Base-by-base conservation (phyloP, 1,139 yeast species). In the Candida glucosophila region DNA sequence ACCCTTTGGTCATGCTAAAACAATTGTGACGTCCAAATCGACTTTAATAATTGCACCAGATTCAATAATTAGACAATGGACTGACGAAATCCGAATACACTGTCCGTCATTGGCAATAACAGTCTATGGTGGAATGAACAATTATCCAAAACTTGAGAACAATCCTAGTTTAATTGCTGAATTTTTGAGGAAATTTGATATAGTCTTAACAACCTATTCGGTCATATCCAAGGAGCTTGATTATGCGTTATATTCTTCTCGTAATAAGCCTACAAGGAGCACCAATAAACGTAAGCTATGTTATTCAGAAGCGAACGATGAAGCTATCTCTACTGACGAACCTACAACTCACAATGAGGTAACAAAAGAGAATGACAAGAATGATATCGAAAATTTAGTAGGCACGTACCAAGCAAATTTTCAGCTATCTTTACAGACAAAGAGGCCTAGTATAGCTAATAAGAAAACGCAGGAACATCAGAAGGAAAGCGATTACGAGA, bases 1-100 rank as follows among this genome's bases (percentile, higher is more conserved):
- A 20, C 42, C 57, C 3, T 49, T 47, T 25, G 55, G 55, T 2
- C 62, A 58, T 20, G 27, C 49, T 4, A 62, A 77, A 27, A 39
- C 57, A 1, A 67, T 85, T 2, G 48, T 52, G 5, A 70, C 66
- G 32, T 60, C 78, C 0, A 76, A 73, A 36, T 72, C 95, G 0
- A 83, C 95, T 0, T 55, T 90, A 23, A 77, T 90, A 14, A 73
- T 90, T 5, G 81, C 94, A 9, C 97, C 98, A 0, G 77, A 73
- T 20, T 72, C 95, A 0, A 83, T 90, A 31, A 52, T 82, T 14
- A 60, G 69, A 23, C 97, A 90, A 47, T 90, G 97, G 97, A 62
- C 67, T 1, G 73, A 73, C 12, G 97, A 88, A 51, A 62, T 86
- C 5, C 47, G 55, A 2, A 54, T 59, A 20, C 73, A 80, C 29